A percentile compares a stretch with the other conserved stretches of the same genome.
phyloP scores from a whole-genome alignment of 192 early-diverging fungal genomes.

The Coemansia sp. region DNA sequence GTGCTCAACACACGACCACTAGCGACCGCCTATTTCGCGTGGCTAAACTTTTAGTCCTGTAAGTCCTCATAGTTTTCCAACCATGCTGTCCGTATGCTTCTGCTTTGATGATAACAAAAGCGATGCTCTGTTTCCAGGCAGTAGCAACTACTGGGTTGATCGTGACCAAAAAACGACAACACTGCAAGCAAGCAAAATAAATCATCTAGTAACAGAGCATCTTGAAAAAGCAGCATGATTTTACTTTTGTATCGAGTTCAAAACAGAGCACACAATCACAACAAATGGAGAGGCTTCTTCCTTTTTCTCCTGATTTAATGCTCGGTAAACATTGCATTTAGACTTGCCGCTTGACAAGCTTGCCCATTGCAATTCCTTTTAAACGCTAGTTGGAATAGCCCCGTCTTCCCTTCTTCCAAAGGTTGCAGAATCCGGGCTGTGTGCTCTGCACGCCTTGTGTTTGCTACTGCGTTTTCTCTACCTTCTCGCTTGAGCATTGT shows the following conservation, averaged over 20 bases:
- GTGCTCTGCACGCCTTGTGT: too few relatives aligned
- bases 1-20: background rate
- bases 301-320: background rate
- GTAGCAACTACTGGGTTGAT: background rate
- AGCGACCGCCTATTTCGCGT: background rate
- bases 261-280: background rate
- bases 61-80: background rate
- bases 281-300: background rate
- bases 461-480: too few relatives aligned
- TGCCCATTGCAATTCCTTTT: background rate
- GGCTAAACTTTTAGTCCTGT: background rate
- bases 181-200: too few relatives aligned
- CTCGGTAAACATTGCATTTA: slow-evolving; percentile 3
- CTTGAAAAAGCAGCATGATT: background rate
- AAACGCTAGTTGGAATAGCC: too few relatives aligned
- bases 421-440: too few relatives aligned
- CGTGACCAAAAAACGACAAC: background rate
- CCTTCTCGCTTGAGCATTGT: too few relatives aligned
- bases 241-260: background rate
- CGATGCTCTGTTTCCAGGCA: background rate
- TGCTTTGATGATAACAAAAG: slow-evolving; percentile 2
- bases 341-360: background rate
- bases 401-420: too few relatives aligned
- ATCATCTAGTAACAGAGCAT: background rate
- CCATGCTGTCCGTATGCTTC: background rate